These are phyloP conservation scores for Apiotrichum laibachii DNA, from an alignment of 1,284 basidiomycete genomes.

Conservation along the genomic window DNA sequence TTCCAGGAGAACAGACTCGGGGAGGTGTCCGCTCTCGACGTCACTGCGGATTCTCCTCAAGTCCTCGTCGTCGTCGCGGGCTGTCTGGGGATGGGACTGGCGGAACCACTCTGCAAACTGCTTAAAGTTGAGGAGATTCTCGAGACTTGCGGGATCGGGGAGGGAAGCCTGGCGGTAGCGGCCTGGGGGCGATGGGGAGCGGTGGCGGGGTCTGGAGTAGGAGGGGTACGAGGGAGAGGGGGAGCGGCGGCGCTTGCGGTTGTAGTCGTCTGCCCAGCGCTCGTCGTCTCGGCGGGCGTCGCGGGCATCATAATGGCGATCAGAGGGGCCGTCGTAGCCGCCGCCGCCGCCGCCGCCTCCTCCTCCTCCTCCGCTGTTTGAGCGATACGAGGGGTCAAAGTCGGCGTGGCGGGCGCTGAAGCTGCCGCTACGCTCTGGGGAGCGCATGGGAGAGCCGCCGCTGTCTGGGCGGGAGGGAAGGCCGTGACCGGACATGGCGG, in stretches of 20 bases:
- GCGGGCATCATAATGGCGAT: slow-evolving; percentile 7
- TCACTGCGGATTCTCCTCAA: slow-evolving; percentile 29
- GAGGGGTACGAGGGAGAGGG: slow-evolving; percentile 69
- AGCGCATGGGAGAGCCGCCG: slow-evolving; percentile 7
- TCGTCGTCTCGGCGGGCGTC: slow-evolving; percentile 18
- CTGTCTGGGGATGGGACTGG: slow-evolving; percentile 69
- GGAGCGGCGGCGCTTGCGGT: slow-evolving; percentile 76
- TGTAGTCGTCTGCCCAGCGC: slow-evolving; percentile 42
- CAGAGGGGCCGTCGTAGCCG: slow-evolving; percentile 2
- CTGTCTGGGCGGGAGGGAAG: slow-evolving; percentile 7
- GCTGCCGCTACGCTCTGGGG: slow-evolving; percentile 9
- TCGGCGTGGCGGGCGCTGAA: slow-evolving; percentile 6
- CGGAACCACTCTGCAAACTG: slow-evolving; percentile 90
- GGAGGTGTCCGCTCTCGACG: slow-evolving; percentile 23
- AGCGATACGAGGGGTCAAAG: slow-evolving; percentile 3
- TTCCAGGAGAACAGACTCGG: slow-evolving; percentile 59
- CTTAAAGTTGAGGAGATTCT: slow-evolving; percentile 74
- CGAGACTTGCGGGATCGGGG: slow-evolving; percentile 73
- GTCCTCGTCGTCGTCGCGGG: slow-evolving; percentile 51
- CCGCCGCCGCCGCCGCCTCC: no score
- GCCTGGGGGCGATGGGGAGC: slow-evolving; percentile 36
- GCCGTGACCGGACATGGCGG: slow-evolving; percentile 10
- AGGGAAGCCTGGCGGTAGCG: slow-evolving; percentile 11
- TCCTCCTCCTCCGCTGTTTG: no score
- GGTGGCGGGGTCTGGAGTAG: slow-evolving; percentile 31